phyloP scores from a whole-genome alignment of 2,329 filamentous ascomycete species.

The Coniochaeta pulveracea region DNA sequence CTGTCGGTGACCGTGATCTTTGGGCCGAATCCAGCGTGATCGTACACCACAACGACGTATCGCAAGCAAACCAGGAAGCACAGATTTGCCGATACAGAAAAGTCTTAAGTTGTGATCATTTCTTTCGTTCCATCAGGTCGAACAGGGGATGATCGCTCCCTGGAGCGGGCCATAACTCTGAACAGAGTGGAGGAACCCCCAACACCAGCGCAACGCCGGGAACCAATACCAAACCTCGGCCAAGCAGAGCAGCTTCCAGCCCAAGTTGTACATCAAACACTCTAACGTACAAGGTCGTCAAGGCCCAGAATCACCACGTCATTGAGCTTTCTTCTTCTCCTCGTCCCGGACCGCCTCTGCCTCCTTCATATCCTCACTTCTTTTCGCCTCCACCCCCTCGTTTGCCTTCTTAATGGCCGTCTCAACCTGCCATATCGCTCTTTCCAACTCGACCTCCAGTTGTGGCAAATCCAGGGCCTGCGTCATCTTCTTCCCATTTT shows the following conservation, averaged over 20 bases:
- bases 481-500: slow-evolving; percentile 19
- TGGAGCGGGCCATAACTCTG: too few species aligned
- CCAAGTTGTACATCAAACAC: not conserved
- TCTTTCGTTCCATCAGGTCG: not conserved
- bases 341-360: slow-evolving; percentile 9
- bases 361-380: slow-evolving; percentile 8
- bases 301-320: not conserved
- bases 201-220: too few species aligned
- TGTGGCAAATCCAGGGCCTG: slow-evolving; percentile 55
- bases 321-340: slow-evolving; percentile 4
- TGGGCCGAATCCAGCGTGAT: not conserved
- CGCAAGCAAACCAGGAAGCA: not conserved
- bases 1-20: not conserved
- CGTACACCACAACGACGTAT: not conserved
- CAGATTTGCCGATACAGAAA: not conserved
- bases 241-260: not conserved
- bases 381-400: slow-evolving; percentile 12
- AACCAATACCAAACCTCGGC: too few species aligned
- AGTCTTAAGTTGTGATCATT: not conserved
- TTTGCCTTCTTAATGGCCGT: slow-evolving; percentile 28
- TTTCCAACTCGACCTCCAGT: slow-evolving; percentile 60
- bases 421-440: slow-evolving; percentile 66
- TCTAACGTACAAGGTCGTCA: not conserved
- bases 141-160: too few species aligned
- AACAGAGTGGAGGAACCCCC: too few species aligned